phyloP scores from a whole-genome alignment of 352 stramenopile species.

The Globisporangium splendens region DNA sequence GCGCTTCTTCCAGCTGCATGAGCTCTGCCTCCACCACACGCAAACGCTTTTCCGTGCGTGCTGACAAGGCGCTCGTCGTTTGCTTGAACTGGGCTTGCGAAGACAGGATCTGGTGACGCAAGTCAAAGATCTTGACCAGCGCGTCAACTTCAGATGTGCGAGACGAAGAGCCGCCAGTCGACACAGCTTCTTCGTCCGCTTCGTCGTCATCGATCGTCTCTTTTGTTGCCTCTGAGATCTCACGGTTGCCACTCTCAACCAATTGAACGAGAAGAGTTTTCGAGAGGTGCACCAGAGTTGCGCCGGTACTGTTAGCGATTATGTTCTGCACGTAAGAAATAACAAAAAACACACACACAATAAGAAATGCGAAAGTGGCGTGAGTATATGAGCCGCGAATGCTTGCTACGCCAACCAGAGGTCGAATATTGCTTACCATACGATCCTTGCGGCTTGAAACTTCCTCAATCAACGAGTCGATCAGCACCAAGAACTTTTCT shows the following conservation, averaged over 20 bases:
- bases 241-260: constrained; percentile 50
- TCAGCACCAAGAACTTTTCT: constrained; percentile 50
- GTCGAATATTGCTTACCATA: constrained; percentile 18
- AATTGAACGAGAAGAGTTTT: constrained; percentile 65
- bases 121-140: constrained; percentile 66
- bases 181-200: constrained; percentile 10
- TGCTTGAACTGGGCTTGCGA: constrained; percentile 64
- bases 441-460: constrained; percentile 56
- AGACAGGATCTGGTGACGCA: constrained; percentile 71
- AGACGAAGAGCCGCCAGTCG: constrained; percentile 6
- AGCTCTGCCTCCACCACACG: constrained; percentile 49
- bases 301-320: constrained; percentile 69
- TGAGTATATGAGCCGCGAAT: background rate
- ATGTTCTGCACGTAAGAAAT: constrained; percentile 23
- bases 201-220: constrained; percentile 23
- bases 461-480: constrained; percentile 59
- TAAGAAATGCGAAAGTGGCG: background rate
- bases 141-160: constrained; percentile 58
- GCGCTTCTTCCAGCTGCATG: constrained; percentile 57
- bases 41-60: constrained; percentile 54
- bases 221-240: constrained; percentile 36
- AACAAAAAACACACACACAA: background rate
- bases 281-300: constrained; percentile 70
- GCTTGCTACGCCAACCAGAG: background rate
- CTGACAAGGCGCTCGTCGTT: constrained; percentile 44